Evolutionary conservation across 148 eudicot species (phyloP).

Genomic region (Linanthus parryae): DNA sequence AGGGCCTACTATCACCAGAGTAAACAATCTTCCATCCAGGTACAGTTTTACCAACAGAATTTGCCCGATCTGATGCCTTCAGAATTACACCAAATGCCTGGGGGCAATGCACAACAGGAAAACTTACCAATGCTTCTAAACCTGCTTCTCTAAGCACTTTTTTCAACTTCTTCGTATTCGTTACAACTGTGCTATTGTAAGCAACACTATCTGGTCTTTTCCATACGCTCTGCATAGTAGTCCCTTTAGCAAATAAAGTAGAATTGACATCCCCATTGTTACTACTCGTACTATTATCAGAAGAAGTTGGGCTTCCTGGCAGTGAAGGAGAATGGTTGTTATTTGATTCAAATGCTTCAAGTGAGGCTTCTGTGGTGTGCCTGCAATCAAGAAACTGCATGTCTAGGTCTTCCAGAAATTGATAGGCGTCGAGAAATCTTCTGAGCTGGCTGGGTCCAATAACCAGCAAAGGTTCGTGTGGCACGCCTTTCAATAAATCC

Average conservation of each 20-base stretch:
- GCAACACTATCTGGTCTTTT: constrained; percentile 48
- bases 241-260: constrained; percentile 59
- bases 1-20: constrained; percentile 95
- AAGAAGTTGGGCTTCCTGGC: constrained; percentile 8
- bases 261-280: constrained; percentile 19
- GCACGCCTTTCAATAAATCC: constrained; percentile 52
- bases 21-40: constrained; percentile 95
- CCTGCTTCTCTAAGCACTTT: constrained; percentile 61
- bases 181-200: constrained; percentile 24
- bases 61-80: constrained; percentile 49
- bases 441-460: constrained; percentile 78
- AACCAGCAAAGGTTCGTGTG: constrained; percentile 72
- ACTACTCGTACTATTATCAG: constrained; percentile 4
- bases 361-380: constrained; percentile 66
- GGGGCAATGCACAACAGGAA: constrained; percentile 91
- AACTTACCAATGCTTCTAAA: constrained; percentile 57
- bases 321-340: constrained; percentile 11
- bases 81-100: constrained; percentile 71
- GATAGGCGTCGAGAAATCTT: constrained; percentile 80
- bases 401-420: constrained; percentile 78
- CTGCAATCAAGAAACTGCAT: constrained; percentile 86
- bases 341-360: constrained; percentile 40
- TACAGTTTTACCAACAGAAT: constrained; percentile 39
- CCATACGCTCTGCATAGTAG: constrained; percentile 68
- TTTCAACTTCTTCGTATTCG: constrained; percentile 36